phyloP scores from a whole-genome alignment of 768 basidiomycete species.

The Trametes meyenii region DNA sequence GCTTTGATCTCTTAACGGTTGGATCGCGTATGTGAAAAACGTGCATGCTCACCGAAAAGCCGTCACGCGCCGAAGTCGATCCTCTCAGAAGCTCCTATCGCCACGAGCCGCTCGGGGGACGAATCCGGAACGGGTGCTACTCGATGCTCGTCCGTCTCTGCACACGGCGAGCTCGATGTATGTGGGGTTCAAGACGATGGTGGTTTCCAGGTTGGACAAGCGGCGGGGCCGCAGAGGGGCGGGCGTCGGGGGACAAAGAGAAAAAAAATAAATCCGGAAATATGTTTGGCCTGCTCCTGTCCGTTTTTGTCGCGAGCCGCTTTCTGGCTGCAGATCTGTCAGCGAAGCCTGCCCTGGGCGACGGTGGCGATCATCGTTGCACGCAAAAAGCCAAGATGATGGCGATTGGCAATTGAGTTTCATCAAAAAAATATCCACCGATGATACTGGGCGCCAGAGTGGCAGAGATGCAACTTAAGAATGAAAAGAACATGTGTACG shows the following conservation, averaged over 20 bases:
- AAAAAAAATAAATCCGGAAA: slow-evolving; percentile 12
- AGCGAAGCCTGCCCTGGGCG: not conserved
- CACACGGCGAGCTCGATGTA: too few species aligned
- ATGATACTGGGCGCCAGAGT: too few species aligned
- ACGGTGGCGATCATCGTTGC: not conserved
- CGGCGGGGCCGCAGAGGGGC: not conserved
- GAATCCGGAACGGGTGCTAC: too few species aligned
- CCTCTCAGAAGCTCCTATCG: not conserved
- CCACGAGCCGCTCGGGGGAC: too few species aligned
- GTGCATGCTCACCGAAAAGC: not conserved
- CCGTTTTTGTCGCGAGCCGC: slow-evolving; percentile 6
- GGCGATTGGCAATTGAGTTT: too few species aligned
- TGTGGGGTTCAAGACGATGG: too few species aligned
- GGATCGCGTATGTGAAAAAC: too few species aligned
- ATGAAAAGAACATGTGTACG: too few species aligned
- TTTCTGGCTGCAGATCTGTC: not conserved
- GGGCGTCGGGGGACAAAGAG: not conserved
- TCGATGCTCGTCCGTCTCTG: too few species aligned
- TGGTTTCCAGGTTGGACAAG: not conserved
- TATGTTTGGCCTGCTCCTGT: slow-evolving; percentile 1
- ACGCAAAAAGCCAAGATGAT: not conserved
- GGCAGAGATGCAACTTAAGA: too few species aligned
- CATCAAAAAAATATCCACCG: too few species aligned
- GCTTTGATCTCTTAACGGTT: too few species aligned
- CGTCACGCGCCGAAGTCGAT: not conserved